Base-by-base conservation (phyloP, 148 eudicot species). In the Arbutus unedo region DNA sequence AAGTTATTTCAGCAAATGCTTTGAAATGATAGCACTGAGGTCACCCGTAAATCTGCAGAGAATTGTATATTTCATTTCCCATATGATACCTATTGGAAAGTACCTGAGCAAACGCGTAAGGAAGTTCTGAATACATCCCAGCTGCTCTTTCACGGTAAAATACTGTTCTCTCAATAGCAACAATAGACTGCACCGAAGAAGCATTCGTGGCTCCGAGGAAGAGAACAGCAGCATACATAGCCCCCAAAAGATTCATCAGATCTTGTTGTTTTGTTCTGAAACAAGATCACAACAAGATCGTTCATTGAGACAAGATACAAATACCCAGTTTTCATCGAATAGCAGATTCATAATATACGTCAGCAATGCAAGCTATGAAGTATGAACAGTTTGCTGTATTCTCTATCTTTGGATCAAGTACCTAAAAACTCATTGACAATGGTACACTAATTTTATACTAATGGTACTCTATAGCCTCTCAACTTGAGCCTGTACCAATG, bases 71-170 rank as follows among this genome's bases (percentile, higher is more conserved):
- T 23, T 66, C 43, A 3, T 66, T 66, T 66, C 71, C 43, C 15
- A 60, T 60, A 60, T 6, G 67, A 60, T 60, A 18, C 4, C 43
- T 10, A 25, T 1, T 9, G 43, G 71, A 66, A 23, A 66, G 14
- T 67, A 89, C 91, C 87, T 89, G 91, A 21, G 90, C 89, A 79
- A 90, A 90, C 41, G 92, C 89, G 48, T 90, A 87, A 56, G 91
- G 90, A 87, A 89, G 59, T 83, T 85, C 85, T 82, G 90, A 90
- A 62, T 84, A 90, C 92, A 88, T 90, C 72, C 92, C 90, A 0
- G 92, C 92, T 21, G 90, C 90, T 88, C 83, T 90, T 81, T 90
- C 92, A 10, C 92, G 85, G 71, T 90, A 90, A 56, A 90, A 90
- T 15, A 88, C 90, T 43, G 92, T 86, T 82, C 92, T 87, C 76